A percentile compares a stretch with the other conserved stretches of the same genome.
Evolutionary conservation across 1,284 basidiomycete species (phyloP).

Genomic region (Leccinum colubrinum): DNA sequence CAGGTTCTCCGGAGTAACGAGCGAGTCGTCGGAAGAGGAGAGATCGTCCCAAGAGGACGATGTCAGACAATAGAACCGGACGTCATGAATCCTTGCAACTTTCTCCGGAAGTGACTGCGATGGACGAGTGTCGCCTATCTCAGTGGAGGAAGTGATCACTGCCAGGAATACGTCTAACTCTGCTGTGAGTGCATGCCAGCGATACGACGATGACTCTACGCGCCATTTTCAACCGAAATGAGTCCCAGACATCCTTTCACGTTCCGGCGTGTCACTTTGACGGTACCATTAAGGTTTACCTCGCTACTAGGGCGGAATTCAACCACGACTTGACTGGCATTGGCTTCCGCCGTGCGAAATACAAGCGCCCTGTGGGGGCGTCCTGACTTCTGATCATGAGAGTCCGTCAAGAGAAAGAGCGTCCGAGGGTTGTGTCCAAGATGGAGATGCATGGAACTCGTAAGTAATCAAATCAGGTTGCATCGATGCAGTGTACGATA

Average conservation of each 20-base stretch:
- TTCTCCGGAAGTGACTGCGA: slow-evolving; percentile 55
- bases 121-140: slow-evolving; percentile 76
- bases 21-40: slow-evolving; percentile 46
- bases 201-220: slow-evolving; percentile 22
- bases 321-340: slow-evolving; percentile 68
- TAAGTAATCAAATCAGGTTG: background rate
- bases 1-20: slow-evolving; percentile 48
- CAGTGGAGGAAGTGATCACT: slow-evolving; percentile 71
- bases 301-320: slow-evolving; percentile 77
- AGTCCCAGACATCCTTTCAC: slow-evolving; percentile 84
- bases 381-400: slow-evolving; percentile 60
- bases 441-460: slow-evolving; percentile 63
- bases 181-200: slow-evolving; percentile 6
- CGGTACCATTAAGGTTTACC: slow-evolving; percentile 62
- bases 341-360: slow-evolving; percentile 62
- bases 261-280: slow-evolving; percentile 60
- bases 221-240: slow-evolving; percentile 68
- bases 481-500: background rate
- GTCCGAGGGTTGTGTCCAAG: slow-evolving; percentile 63
- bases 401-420: slow-evolving; percentile 68
- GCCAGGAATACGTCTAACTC: slow-evolving; percentile 75
- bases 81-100: slow-evolving; percentile 75
- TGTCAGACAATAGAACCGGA: slow-evolving; percentile 72
- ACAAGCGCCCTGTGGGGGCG: slow-evolving; percentile 61
- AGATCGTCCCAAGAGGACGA: slow-evolving; percentile 72